Percentiles rank a stretch among this genome's conserved stretches.
These are phyloP conservation scores for Lecanosticta acicola DNA, from an alignment of 2,329 filamentous ascomycete species.

Conservation along the genomic window DNA sequence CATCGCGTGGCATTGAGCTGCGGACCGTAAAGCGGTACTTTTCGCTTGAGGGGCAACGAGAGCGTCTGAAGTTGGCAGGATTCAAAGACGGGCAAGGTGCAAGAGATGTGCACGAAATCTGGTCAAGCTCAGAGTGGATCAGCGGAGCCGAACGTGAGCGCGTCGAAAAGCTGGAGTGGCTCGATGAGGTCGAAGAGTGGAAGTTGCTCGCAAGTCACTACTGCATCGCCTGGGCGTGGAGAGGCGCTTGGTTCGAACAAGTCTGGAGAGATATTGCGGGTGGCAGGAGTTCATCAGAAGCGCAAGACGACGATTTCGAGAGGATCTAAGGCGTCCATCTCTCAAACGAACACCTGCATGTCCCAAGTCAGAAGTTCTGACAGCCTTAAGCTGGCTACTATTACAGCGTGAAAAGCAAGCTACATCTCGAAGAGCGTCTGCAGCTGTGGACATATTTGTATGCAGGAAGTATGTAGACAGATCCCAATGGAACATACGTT, in stretches of 20 bases:
- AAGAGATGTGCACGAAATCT: conserved; percentile 63
- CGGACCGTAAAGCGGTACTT: conserved; percentile 73
- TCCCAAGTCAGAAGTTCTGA: too few species aligned
- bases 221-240: conserved; percentile 82
- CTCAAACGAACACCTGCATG: too few species aligned
- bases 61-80: conserved; percentile 60
- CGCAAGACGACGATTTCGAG: conserved; percentile 17
- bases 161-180: conserved; percentile 71
- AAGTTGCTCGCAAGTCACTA: conserved; percentile 82
- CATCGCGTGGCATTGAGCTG: conserved; percentile 72
- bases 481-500: too few species aligned
- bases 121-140: conserved; percentile 63
- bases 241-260: conserved; percentile 34
- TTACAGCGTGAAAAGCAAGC: too few species aligned
- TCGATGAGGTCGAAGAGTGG: conserved; percentile 97
- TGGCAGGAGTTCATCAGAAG: conserved; percentile 13
- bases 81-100: conserved; percentile 55
- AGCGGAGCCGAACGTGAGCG: conserved; percentile 65
- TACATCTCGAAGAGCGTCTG: too few species aligned
- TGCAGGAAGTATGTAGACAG: too few species aligned
- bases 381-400: too few species aligned
- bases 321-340: neutral
- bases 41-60: conserved; percentile 61
- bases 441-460: too few species aligned
- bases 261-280: conserved; percentile 24